Conservation (phyloP, 345 rosid species). For the Cardamine occulta region DNA sequence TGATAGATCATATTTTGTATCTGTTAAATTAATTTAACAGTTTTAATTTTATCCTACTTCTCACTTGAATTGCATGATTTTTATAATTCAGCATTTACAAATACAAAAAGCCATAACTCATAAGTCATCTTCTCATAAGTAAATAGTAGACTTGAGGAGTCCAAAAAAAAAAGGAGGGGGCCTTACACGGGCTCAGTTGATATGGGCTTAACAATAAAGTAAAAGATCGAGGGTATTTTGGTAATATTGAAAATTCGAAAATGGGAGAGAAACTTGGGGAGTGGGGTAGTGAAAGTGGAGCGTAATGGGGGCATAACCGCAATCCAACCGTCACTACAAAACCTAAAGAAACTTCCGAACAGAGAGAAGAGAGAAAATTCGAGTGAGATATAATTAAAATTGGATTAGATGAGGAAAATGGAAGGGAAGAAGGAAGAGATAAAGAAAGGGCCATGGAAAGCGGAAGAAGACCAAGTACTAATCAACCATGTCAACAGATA, state of each 20-base stretch:
- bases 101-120: too few species aligned
- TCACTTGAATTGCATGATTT: background rate
- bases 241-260: constrained; percentile 24
- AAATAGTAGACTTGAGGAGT: background rate
- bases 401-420: constrained; percentile 42
- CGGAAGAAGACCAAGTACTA: constrained; percentile 84
- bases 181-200: constrained; percentile 3
- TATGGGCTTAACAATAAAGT: background rate
- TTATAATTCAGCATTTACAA: too few species aligned
- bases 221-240: background rate
- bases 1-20: too few species aligned
- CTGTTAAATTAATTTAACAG: too few species aligned
- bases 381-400: background rate
- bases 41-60: background rate
- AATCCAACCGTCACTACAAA: constrained; percentile 49
- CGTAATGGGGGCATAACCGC: constrained; percentile 50
- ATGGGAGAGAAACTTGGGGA: constrained; percentile 46
- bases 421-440: constrained; percentile 55
- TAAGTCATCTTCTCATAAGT: background rate
- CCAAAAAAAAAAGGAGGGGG: background rate
- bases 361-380: background rate
- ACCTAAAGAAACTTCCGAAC: constrained; percentile 22
- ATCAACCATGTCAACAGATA: constrained; percentile 69
- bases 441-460: constrained; percentile 94
- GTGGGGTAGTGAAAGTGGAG: constrained; percentile 47